A percentile compares a stretch with the other conserved stretches of the same genome.
phyloP scores from a whole-genome alignment of 106 monocot genomes.

The Allium fistulosum region DNA sequence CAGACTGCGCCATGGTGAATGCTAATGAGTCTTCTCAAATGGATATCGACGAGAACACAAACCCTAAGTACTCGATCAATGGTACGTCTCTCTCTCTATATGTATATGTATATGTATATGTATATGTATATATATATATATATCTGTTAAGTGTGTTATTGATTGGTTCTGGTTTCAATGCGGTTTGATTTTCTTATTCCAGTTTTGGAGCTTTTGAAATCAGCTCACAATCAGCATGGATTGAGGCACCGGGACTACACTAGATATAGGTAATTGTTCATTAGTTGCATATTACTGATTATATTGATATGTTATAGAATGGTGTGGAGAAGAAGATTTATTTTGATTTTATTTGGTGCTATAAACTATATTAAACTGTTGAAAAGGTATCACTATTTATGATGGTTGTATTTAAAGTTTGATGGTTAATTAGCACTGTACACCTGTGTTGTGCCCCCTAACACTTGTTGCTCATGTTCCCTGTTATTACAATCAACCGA shows the following conservation, averaged over 20 bases:
- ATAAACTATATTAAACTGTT: too few relatives aligned
- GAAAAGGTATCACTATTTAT: neutral
- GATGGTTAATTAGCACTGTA: neutral
- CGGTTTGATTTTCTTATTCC: conserved; percentile 4
- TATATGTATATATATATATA: too few relatives aligned
- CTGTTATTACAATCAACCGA: too few relatives aligned
- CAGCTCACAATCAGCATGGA: conserved; percentile 95
- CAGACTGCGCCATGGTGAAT: conserved; percentile 16
- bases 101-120: too few relatives aligned
- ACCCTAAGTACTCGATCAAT: conserved; percentile 72
- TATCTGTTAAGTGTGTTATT: too few relatives aligned
- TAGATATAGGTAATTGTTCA: conserved; percentile 54
- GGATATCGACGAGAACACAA: conserved; percentile 56
- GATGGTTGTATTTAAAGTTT: neutral
- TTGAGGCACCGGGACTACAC: conserved; percentile 87
- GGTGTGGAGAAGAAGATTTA: too few relatives aligned
- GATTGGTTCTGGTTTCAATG: neutral
- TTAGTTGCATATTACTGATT: neutral
- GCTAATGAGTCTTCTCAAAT: conserved; percentile 41
- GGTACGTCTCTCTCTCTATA: conserved; percentile 19
- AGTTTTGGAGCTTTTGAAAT: conserved; percentile 84
- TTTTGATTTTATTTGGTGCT: too few relatives aligned
- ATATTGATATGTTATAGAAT: neutral
- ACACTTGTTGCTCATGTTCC: too few relatives aligned
- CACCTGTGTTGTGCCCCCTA: too few relatives aligned